Conservation (phyloP, 805 yeast species). For the Brettanomyces sp. region DNA sequence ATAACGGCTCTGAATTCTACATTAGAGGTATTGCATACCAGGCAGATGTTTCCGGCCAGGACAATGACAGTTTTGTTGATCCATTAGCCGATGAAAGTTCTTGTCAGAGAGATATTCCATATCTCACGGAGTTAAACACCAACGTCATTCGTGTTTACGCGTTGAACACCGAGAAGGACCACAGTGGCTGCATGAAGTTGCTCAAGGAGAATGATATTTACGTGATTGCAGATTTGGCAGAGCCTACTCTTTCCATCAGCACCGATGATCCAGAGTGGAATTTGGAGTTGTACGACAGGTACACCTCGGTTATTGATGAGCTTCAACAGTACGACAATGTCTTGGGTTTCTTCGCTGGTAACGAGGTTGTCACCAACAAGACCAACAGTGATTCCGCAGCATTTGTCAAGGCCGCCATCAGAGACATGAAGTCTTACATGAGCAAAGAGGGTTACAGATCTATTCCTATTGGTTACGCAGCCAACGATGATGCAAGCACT, state of each 20-base stretch:
- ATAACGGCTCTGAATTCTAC: slow-evolving; percentile 72
- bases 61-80: slow-evolving; percentile 44
- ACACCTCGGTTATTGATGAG: slow-evolving; percentile 58
- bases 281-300: slow-evolving; percentile 53
- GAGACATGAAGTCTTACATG: slow-evolving; percentile 69
- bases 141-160: slow-evolving; percentile 75
- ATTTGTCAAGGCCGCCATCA: slow-evolving; percentile 73
- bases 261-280: slow-evolving; percentile 59
- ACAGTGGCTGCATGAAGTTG: slow-evolving; percentile 56
- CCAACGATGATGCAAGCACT: slow-evolving; percentile 63
- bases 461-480: slow-evolving; percentile 77
- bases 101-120: slow-evolving; percentile 70
- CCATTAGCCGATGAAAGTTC: slow-evolving; percentile 55
- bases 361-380: slow-evolving; percentile 65
- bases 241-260: slow-evolving; percentile 55
- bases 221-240: slow-evolving; percentile 69
- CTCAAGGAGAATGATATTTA: slow-evolving; percentile 70
- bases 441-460: slow-evolving; percentile 47
- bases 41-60: slow-evolving; percentile 47
- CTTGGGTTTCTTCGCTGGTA: slow-evolving; percentile 80
- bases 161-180: slow-evolving; percentile 53
- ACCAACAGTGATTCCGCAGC: slow-evolving; percentile 69
- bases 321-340: slow-evolving; percentile 64
- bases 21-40: slow-evolving; percentile 78
- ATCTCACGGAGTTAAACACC: slow-evolving; percentile 50